These are phyloP conservation scores for Parietichytrium sp. DNA, from an alignment of 108 stramenopile species.

Conservation along the genomic window DNA sequence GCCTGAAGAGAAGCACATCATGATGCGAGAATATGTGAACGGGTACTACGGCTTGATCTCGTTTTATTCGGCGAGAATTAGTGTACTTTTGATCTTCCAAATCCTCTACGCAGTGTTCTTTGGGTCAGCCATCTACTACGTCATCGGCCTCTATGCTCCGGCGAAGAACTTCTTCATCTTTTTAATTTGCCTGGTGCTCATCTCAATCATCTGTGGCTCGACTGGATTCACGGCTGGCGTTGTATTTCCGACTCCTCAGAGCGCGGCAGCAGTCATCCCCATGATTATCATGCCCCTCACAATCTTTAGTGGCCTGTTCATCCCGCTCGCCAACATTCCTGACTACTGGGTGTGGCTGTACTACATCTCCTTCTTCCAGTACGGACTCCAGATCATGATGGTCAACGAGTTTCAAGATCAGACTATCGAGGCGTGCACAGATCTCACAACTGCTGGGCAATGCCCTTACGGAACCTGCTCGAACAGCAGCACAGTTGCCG, in stretches of 20 bases:
- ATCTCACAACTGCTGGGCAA: not conserved
- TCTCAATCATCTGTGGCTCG: not conserved
- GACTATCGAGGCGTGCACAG: not conserved
- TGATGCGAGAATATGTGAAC: constrained; percentile 2
- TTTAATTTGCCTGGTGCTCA: not conserved
- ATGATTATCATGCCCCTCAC: constrained; percentile 38
- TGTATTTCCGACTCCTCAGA: not conserved
- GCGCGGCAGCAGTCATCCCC: not conserved
- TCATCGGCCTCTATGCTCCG: not conserved
- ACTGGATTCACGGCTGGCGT: constrained; percentile 6
- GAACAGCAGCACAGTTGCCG: not conserved
- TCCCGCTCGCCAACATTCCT: constrained; percentile 9
- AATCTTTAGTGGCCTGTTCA: constrained; percentile 25
- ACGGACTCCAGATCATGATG: not conserved
- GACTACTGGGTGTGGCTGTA: not conserved
- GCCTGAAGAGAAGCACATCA: not conserved
- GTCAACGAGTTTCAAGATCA: constrained; percentile 32
- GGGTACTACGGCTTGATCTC: not conserved
- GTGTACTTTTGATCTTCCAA: not conserved
- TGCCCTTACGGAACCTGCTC: constrained; percentile 17
- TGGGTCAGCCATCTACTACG: not conserved
- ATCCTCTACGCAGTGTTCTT: constrained; percentile 1
- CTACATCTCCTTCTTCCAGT: constrained; percentile 35
- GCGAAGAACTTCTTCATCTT: not conserved
- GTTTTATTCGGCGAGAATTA: not conserved